These are phyloP conservation scores for Penstemon eatonii DNA, from an alignment of 257 asterid species.

Conservation along the genomic window DNA sequence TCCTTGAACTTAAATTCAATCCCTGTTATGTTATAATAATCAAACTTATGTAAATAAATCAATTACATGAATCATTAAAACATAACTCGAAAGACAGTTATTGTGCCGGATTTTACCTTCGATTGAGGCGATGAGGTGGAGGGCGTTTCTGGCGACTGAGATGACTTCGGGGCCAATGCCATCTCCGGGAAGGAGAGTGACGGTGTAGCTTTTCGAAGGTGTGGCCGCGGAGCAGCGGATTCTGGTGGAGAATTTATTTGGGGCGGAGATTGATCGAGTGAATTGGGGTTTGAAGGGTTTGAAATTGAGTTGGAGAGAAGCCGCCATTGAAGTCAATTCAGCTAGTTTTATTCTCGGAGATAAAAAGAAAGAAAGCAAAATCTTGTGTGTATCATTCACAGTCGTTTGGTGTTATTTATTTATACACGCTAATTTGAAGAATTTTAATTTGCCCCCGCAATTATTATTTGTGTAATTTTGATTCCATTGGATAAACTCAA, in stretches of 20 bases:
- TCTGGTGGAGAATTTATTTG: slow-evolving; percentile 38
- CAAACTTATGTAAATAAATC: neutral
- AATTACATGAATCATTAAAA: neutral
- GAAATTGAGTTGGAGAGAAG: slow-evolving; percentile 50
- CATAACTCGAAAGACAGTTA: neutral
- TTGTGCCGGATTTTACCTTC: slow-evolving; percentile 52
- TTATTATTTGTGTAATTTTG: no score
- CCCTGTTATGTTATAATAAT: slow-evolving; percentile 39
- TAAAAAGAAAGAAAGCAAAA: no score
- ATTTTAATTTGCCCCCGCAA: no score
- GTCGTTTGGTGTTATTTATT: no score
- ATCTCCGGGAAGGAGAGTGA: slow-evolving; percentile 93
- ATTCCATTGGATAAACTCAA: no score
- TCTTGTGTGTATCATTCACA: no score
- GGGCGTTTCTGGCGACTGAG: slow-evolving; percentile 74
- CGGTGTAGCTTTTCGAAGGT: slow-evolving; percentile 57
- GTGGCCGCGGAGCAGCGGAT: slow-evolving; percentile 65
- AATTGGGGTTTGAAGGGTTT: slow-evolving; percentile 35
- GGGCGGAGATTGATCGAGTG: slow-evolving; percentile 34
- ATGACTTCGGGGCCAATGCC: slow-evolving; percentile 97
- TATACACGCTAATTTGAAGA: no score
- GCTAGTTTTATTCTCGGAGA: no score
- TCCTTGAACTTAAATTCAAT: slow-evolving; percentile 77
- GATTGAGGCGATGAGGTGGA: slow-evolving; percentile 57
- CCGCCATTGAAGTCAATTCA: slow-evolving; percentile 50